These are phyloP conservation scores for Umbelopsis sp. DNA, from an alignment of 192 early-diverging fungal species.

Conservation along the genomic window DNA sequence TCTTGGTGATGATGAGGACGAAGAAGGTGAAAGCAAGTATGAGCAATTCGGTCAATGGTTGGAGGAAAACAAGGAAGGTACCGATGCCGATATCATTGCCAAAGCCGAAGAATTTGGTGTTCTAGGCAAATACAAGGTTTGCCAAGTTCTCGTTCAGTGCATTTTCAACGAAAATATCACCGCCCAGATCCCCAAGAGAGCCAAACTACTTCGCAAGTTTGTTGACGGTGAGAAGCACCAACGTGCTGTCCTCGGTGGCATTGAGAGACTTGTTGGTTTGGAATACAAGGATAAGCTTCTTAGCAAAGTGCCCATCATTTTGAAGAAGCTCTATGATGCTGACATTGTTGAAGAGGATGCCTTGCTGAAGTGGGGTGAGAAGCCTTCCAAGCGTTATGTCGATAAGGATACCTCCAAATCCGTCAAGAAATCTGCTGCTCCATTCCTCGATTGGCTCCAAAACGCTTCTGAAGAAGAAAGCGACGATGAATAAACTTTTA, in stretches of 20 bases:
- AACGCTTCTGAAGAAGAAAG: constrained; percentile 85
- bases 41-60: constrained; percentile 82
- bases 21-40: constrained; percentile 64
- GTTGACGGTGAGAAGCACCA: constrained; percentile 82
- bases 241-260: constrained; percentile 86
- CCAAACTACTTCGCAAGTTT: constrained; percentile 75
- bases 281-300: constrained; percentile 55
- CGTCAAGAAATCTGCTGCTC: constrained; percentile 82
- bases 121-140: constrained; percentile 74
- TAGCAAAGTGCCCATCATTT: constrained; percentile 71
- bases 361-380: constrained; percentile 89
- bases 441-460: constrained; percentile 90
- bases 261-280: constrained; percentile 81
- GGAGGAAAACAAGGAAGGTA: constrained; percentile 53
- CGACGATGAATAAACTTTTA: constrained; percentile 51
- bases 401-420: constrained; percentile 78
- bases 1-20: constrained; percentile 60
- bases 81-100: constrained; percentile 72
- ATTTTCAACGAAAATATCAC: constrained; percentile 71
- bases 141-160: constrained; percentile 80
- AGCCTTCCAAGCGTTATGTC: constrained; percentile 74
- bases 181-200: constrained; percentile 73
- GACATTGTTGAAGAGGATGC: constrained; percentile 93
- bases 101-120: constrained; percentile 81
- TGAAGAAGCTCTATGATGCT: constrained; percentile 89